Evolutionary conservation across 495 filamentous ascomycete genomes (phyloP), one percentile per base, ranked within the genome.

Genomic region (Arthonia radiata): DNA sequence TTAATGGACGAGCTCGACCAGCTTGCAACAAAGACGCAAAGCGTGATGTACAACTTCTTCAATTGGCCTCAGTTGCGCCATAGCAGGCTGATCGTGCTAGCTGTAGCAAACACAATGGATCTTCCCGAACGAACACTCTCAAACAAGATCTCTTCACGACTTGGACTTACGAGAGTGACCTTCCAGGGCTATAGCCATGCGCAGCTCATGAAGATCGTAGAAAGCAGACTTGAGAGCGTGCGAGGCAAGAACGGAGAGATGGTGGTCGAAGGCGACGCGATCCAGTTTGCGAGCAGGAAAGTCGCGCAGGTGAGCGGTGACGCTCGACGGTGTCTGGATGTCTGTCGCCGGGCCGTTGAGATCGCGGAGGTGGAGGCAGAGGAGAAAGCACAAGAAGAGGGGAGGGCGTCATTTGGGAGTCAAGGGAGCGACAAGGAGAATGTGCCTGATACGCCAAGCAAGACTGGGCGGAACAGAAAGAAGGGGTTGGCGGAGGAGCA

Each of bases 21-120:
- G 43, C 63, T 99, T 3, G 89, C 93, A 2, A 99, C 89, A 13
- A 82, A 79, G 33, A 92, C 86, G 41, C 89, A 99, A 38, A 79
- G 76, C 15, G 89, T 99, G 42, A 99, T 99, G 89, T 99, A 99
- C 53, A 99, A 99, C 43, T 99, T 99, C 49, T 99, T 99, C 64
- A 99, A 99, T 41, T 99, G 89, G 89, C 89, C 89, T n/a, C 69
- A 71, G 12, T 61, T 92, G 12, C 66, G 75, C 18, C 79, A 99
- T 43, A 86, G 76, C 16, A 63, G 80, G 24, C 59, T 99, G 18
- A 92, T 94, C 42, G 89, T 99, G 8, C 61, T 99, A 1, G 89
- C 89, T 5, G 89, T 99, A 6, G 89, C 89, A 18, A 99, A 99
- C 47, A 99, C 89, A 13, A 99, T 99, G 89, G 89, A 99, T 48